These are phyloP conservation scores for Auriscalpium microsporum DNA, from an alignment of 768 basidiomycete genomes.

Conservation along the genomic window DNA sequence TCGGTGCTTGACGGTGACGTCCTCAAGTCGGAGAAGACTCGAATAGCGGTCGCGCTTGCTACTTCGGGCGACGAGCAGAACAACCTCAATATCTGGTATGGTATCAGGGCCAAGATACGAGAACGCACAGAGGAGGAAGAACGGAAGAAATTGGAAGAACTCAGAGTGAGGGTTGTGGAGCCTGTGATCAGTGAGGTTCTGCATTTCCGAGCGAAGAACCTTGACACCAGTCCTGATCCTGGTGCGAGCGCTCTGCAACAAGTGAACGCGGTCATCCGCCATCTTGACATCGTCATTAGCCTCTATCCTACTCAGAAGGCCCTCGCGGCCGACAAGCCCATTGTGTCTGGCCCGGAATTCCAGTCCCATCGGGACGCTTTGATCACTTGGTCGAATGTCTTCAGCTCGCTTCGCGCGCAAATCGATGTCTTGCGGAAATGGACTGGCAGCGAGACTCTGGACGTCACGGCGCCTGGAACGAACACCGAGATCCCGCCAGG, in stretches of 20 bases:
- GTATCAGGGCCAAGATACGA: slow-evolving; percentile 79
- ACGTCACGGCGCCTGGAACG: slow-evolving; percentile 75
- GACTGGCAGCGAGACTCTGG: slow-evolving; percentile 89
- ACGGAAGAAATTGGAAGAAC: slow-evolving; percentile 71
- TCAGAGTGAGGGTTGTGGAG: slow-evolving; percentile 73
- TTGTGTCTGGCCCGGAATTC: slow-evolving; percentile 57
- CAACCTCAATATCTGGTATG: slow-evolving; percentile 77
- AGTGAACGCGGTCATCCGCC: slow-evolving; percentile 58
- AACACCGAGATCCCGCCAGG: slow-evolving; percentile 46
- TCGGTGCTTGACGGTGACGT: slow-evolving; percentile 94
- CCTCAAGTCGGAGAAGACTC: slow-evolving; percentile 87
- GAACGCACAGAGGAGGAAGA: slow-evolving; percentile 79
- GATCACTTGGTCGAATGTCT: slow-evolving; percentile 87
- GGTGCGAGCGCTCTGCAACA: slow-evolving; percentile 44
- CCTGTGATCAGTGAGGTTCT: slow-evolving; percentile 77
- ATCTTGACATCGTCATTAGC: slow-evolving; percentile 74
- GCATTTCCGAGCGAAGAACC: slow-evolving; percentile 55
- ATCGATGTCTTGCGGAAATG: slow-evolving; percentile 77
- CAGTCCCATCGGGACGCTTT: slow-evolving; percentile 83
- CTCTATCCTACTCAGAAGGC: slow-evolving; percentile 81
- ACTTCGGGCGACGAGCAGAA: slow-evolving; percentile 62
- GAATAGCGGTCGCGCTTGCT: slow-evolving; percentile 76
- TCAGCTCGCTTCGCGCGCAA: slow-evolving; percentile 76
- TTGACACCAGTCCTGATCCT: slow-evolving; percentile 29
- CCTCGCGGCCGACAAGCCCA: slow-evolving; percentile 67